Conservation (phyloP, 148 eudicot genomes). For the Spergularia marina region DNA sequence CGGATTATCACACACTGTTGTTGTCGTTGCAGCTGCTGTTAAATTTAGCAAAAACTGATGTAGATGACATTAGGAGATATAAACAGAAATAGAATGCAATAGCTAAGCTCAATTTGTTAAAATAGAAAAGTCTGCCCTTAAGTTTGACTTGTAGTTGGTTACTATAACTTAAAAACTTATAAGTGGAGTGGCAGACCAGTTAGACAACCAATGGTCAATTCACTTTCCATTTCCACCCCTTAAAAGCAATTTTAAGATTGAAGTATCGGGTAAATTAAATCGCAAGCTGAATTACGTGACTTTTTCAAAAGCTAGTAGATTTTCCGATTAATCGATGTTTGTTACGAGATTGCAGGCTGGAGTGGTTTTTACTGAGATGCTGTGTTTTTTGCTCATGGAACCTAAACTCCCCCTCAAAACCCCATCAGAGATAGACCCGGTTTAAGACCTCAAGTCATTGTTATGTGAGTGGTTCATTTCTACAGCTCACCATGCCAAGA, state of each 20-base stretch:
- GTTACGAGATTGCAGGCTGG: slow-evolving; percentile 36
- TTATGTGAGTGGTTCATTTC: too few relatives aligned
- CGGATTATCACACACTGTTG: too few relatives aligned
- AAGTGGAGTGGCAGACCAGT: slow-evolving; percentile 16
- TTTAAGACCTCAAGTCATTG: background rate
- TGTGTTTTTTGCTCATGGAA: slow-evolving; percentile 38
- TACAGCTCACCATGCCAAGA: too few relatives aligned
- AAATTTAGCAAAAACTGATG: background rate
- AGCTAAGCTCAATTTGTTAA: background rate
- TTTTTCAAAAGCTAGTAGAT: background rate
- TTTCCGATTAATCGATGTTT: background rate
- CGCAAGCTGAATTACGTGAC: too few relatives aligned
- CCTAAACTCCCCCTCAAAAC: slow-evolving; percentile 18
- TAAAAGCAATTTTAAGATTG: too few relatives aligned
- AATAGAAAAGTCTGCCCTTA: background rate
- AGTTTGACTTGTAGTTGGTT: slow-evolving; percentile 16
- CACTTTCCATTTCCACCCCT: background rate
- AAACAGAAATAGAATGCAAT: background rate
- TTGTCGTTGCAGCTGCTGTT: too few relatives aligned
- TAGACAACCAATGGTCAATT: slow-evolving; percentile 10
- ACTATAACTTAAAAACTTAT: too few relatives aligned
- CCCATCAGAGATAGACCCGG: slow-evolving; percentile 17
- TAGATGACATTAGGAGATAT: background rate
- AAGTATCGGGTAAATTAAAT: too few relatives aligned
- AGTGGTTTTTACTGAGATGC: slow-evolving; percentile 46